Base-by-base conservation (phyloP, 768 basidiomycete species). In the Kwoniella europaea region DNA sequence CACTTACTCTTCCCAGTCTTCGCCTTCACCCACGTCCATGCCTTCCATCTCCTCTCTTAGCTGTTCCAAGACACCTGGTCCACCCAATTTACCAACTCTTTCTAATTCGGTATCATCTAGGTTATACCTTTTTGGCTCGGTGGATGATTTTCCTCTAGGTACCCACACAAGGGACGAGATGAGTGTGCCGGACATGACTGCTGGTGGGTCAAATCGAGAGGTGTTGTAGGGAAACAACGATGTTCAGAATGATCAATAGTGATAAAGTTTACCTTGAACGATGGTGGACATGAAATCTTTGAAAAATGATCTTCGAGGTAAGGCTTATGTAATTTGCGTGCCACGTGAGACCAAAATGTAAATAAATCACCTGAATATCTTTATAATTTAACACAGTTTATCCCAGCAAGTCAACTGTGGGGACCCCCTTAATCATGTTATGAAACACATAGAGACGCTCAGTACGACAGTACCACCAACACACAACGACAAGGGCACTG, bases 91-190 rank as follows among this genome's bases (percentile, higher is more conserved):
- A 74, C 93, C 93, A 61, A 98, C 92, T 27, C 97, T 89, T 79
- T 91, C 89, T 13, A 98, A 86, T 84, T 99, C 97, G 63, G 88
- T 85, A 79, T 95, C 92, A 79, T 97, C 93, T 41, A 98, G 89
- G 63, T 91, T 87, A 83, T 98, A 98, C 86, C 92, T 93, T 79
- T 86, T 84, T 1, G 97, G 96, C 74, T 94, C 88, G 57, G 87
- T 87, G 3, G 87, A 85, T 2, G 95, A 86, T 18, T 89, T 88
- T 10, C 97, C 95, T 64, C 91, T 88, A 72, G 89, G 89, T 29
- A 97, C 91, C 93, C 89, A 90, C 56, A 75, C 72, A 0, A 83
- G 69, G 52, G 82, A 76, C 13, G 82, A 83, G 9, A 83, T 81
- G 20, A 83, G 75, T 59, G 82, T 83, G n/a, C 76, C 79, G 3